Base-by-base conservation (phyloP, 1,284 basidiomycete species). In the Cutaneotrichosporon dermatis region DNA sequence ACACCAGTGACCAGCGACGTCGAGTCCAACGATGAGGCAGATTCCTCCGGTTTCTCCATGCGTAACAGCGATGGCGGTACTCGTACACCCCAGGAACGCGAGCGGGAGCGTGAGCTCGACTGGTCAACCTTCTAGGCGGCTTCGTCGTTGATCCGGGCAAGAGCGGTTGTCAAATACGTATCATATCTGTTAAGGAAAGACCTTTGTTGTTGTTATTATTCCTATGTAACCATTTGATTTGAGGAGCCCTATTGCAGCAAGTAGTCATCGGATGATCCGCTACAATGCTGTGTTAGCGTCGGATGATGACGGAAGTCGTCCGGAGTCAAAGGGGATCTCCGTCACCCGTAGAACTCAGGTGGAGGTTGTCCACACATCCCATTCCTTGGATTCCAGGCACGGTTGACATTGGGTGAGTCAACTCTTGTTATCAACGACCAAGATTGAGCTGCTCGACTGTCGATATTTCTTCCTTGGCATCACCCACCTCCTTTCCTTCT, bases 51-150 rank as follows among this genome's bases (percentile, higher is more conserved):
- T 8, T 51, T n/a, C 35, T 51, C 50, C 41, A 13, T 41, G 9
- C 50, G 16, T 2, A 33, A 49, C 46, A 25, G 25, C 25, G 33
- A 9, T 13, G 46, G 35, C 33, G 57, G 50, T 13, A 59, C 57
- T 8, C 53, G 52, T 4, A 54, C 56, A 2, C 57, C 51, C 6
- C 57, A 40, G 39, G 60, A 25, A 25, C 25, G 25, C 25, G 25
- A 59, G 52, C 55, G 58, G 4, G 46, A 49, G 46, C 25, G 33
- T 33, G 59, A 52, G 43, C 61, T 63, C 35, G 64, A 66, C 53
- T 66, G 65, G 65, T 66, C 65, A 6, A 66, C 61, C 6, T 66
- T 66, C 39, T 66, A 57, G 34, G 46, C 7, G 34, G 7, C 46
- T 40, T 11, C 45, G 7, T 25, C 25, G 25, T 25, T 25, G 25